Base-by-base conservation (phyloP, 306 rosid genomes). In the Myrica gale region DNA sequence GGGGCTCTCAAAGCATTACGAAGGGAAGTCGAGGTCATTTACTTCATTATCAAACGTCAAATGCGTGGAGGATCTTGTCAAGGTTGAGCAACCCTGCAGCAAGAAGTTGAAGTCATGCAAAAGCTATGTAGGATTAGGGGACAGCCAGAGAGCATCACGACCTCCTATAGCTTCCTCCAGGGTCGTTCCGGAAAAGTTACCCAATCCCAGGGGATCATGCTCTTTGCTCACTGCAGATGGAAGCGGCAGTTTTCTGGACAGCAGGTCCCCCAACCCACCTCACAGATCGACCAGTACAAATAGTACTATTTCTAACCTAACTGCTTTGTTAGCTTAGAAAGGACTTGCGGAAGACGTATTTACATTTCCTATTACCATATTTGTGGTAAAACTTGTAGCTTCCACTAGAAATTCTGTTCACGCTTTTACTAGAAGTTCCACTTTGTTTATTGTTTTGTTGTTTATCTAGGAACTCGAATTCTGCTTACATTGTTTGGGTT, bases 1-100 rank as follows among this genome's bases (percentile, higher is more conserved):
- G 67, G 90, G 90, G 62, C 86, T 87, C 1, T 87, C 90, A 16
- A 82, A 68, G 55, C 70, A 70, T 77, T 87, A 87, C 73, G 51
- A 82, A 4, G 88, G 90, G 4, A 87, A 79, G 70, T 87, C 90
- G 44, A 85, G 82, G 69, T 87, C 90, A 17, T 87, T 87, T 39
- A 79, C 86, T 50, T 87, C 86, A 42, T 47, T 87, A 9, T 66
- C 84, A 4, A 81, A 71, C 23, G 90, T 84, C 61, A 77, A 52
- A 71, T 79, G 86, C 61, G 51, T 87, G 50, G 88, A 84, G 73
- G 88, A 84, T 81, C 86, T 87, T 37, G 84, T 73, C 1, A 87
- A 87, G 79, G 65, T 82, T 61, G 90, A 87, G 79, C 79, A 82
- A 47, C 81, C 84, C 47, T 74, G 53, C 12, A 87, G 73, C 55